These are phyloP conservation scores for Phytophthora melonis DNA, from an alignment of 352 stramenopile species.

Conservation along the genomic window DNA sequence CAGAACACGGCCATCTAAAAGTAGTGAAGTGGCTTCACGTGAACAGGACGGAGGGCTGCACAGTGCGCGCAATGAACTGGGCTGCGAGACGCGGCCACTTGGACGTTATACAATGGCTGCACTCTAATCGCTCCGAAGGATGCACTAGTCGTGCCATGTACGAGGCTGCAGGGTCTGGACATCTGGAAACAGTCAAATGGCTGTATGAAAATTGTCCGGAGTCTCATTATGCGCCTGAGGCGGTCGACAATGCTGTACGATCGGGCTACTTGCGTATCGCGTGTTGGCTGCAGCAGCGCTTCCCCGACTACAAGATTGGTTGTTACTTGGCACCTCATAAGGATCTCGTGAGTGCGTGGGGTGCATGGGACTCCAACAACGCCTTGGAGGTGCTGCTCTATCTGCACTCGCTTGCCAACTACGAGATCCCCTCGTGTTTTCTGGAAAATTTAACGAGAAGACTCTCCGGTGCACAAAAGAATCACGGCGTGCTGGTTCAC, in stretches of 20 bases:
- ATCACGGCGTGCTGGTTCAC: too few relatives aligned
- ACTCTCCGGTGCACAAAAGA: too few relatives aligned
- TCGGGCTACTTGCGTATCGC: slow-evolving; percentile 8
- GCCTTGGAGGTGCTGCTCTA: not conserved
- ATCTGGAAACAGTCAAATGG: slow-evolving; percentile 15
- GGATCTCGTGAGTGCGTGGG: not conserved
- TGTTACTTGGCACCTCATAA: not conserved
- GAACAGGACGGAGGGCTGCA: not conserved
- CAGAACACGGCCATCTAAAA: not conserved
- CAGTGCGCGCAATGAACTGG: not conserved
- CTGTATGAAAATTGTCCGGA: slow-evolving; percentile 7
- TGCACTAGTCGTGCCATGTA: not conserved
- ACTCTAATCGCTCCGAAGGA: not conserved
- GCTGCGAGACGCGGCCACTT: not conserved
- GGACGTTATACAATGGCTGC: not conserved
- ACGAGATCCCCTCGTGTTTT: not conserved
- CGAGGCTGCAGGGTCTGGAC: not conserved
- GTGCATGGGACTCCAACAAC: not conserved
- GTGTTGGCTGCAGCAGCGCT: slow-evolving; percentile 1
- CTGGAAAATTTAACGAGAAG: not conserved
- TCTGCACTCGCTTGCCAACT: not conserved
- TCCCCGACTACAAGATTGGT: not conserved
- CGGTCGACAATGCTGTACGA: slow-evolving; percentile 4
- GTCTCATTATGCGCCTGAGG: not conserved
- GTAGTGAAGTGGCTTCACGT: slow-evolving; percentile 7